Percentiles rank a stretch among this genome's conserved stretches.
These are phyloP conservation scores for Mucor plumbeus DNA, from an alignment of 371 early-diverging fungal genomes.

Conservation along the genomic window DNA sequence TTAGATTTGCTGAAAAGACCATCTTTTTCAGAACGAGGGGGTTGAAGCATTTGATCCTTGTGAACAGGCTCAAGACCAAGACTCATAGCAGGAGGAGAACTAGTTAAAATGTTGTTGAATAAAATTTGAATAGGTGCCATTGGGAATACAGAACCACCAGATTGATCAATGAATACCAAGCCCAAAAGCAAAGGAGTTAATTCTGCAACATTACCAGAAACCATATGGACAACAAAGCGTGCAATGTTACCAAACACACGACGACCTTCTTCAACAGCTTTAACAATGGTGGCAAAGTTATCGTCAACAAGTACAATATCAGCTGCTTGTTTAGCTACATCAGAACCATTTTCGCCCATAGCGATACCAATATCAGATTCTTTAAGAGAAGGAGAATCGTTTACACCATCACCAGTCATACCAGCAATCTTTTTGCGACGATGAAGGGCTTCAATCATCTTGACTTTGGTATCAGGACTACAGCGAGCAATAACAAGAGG, in stretches of 20 bases:
- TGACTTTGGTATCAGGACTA: conserved; percentile 96
- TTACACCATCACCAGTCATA: conserved; percentile 94
- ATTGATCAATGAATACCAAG: conserved; percentile 66
- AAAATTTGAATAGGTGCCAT: conserved; percentile 86
- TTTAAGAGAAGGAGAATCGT: conserved; percentile 92
- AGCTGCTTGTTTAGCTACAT: conserved; percentile 91
- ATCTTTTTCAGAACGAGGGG: conserved; percentile 73
- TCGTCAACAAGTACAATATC: conserved; percentile 91
- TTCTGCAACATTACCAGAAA: conserved; percentile 86
- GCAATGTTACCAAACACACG: conserved; percentile 91
- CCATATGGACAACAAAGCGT: conserved; percentile 89
- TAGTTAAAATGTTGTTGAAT: conserved; percentile 85
- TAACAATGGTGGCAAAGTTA: conserved; percentile 87
- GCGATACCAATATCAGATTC: conserved; percentile 92
- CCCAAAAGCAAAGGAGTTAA: conserved; percentile 73
- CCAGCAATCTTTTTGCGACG: conserved; percentile 71
- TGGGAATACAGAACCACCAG: conserved; percentile 71
- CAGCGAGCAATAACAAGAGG: conserved; percentile 94
- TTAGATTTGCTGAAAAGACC: conserved; percentile 75
- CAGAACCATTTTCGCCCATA: conserved; percentile 91
- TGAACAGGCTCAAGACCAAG: conserved; percentile 87
- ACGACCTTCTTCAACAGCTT: conserved; percentile 84
- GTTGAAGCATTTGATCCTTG: conserved; percentile 77
- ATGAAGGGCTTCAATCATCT: conserved; percentile 95
- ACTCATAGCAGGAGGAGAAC: conserved; percentile 85